phyloP scores from a whole-genome alignment of 1,284 basidiomycete genomes.

The Ustilago tritici region DNA sequence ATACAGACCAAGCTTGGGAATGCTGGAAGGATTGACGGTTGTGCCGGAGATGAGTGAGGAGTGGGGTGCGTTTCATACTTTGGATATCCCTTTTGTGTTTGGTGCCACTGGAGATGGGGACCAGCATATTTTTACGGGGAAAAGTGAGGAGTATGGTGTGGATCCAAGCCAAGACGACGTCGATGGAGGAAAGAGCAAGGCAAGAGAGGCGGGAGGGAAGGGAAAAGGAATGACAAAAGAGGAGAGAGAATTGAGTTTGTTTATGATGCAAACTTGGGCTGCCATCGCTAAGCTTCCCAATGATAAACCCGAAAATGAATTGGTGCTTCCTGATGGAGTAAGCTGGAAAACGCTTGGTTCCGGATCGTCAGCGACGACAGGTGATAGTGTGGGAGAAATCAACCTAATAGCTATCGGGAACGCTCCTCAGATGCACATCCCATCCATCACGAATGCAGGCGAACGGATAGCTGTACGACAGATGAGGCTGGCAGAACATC shows the following conservation, averaged over 20 bases:
- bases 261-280: conserved; percentile 46
- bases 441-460: background rate
- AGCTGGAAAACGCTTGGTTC: conserved; percentile 19
- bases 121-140: conserved; percentile 11
- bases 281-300: conserved; percentile 20
- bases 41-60: conserved; percentile 39
- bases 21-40: conserved; percentile 31
- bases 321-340: conserved; percentile 23
- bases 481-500: conserved; percentile 27
- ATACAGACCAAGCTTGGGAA: conserved; percentile 30
- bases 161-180: conserved; percentile 27
- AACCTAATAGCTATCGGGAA: conserved; percentile 32
- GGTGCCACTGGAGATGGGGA: conserved; percentile 26
- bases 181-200: background rate
- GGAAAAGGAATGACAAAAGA: conserved; percentile 22
- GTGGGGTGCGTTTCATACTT: conserved; percentile 47
- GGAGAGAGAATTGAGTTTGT: conserved; percentile 34
- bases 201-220: background rate
- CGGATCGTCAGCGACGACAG: too few relatives aligned
- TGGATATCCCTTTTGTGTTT: conserved; percentile 52
- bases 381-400: conserved; percentile 3
- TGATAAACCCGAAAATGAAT: background rate
- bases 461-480: conserved; percentile 20
- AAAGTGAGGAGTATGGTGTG: conserved; percentile 25
- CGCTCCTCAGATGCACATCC: conserved; percentile 27